Evolutionary conservation across 2,329 filamentous ascomycete genomes (phyloP).

Genomic region (Sclerotinia borealis): DNA sequence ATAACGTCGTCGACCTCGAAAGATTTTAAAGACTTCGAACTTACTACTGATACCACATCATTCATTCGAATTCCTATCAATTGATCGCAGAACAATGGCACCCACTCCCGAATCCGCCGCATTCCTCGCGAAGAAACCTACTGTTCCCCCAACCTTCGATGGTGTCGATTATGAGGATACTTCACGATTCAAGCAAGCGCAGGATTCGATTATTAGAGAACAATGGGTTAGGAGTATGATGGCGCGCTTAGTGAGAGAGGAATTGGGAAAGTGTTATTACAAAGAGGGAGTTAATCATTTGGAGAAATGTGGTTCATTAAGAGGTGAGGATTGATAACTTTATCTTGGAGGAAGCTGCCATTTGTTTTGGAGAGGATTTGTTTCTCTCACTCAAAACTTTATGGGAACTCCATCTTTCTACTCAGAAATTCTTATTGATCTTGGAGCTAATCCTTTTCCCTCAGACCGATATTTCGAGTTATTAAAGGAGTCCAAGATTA

Average conservation of each 20-base stretch:
- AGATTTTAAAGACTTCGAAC: neutral
- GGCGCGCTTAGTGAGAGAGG: conserved; percentile 73
- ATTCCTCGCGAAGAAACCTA: conserved; percentile 80
- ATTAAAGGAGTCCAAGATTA: conserved; percentile 69
- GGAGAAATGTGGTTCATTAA: conserved; percentile 75
- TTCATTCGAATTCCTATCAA: neutral
- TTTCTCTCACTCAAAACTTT: no score
- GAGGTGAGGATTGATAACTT: conserved; percentile 53
- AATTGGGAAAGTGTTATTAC: conserved; percentile 81
- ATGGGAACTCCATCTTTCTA: neutral
- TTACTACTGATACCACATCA: neutral
- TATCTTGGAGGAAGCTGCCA: neutral
- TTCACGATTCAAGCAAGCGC: conserved; percentile 71
- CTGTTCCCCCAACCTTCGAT: conserved; percentile 75
- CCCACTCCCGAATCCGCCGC: conserved; percentile 76
- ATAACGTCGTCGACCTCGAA: neutral
- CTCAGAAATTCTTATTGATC: neutral
- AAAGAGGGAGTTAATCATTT: conserved; percentile 80
- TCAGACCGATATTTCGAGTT: conserved; percentile 74
- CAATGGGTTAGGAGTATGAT: conserved; percentile 91
- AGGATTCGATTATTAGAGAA: conserved; percentile 76
- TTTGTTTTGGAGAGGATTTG: neutral
- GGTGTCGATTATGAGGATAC: conserved; percentile 84
- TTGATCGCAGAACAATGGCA: conserved; percentile 43
- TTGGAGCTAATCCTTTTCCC: conserved; percentile 3